Evolutionary conservation across 257 asterid species (phyloP), one percentile per base, ranked within the genome.

Genomic region (Jasminum sambac): DNA sequence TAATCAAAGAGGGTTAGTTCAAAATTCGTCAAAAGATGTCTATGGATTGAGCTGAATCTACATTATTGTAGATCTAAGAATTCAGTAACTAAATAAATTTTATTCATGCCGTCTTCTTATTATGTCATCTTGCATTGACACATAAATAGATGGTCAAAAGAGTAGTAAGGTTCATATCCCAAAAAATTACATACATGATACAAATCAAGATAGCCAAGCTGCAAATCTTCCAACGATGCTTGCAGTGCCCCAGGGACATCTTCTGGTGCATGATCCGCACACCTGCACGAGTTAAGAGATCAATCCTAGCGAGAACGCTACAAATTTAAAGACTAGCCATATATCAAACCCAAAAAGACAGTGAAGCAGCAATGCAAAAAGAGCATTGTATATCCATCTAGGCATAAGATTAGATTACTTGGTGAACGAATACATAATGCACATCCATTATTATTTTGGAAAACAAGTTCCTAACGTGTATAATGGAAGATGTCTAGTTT

Each of bases 161-260:
- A 46, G 17, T 17, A 36, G 61, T 8, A 64, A 52, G 38, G 57
- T 23, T 13, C 11, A 52, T 17, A 62, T 30, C 71, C 44, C 24
- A 8, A 50, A 14, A 75, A 50, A 48, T 13, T 37, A 70, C 93
- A 17, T 79, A 91, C 97, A 13, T 89, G 96, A 81, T 84, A 91
- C 76, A 89, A 63, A 74, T 91, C 96, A 74, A 91, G 67, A 64
- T 87, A 91, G 68, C 86, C 91, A 50, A 91, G 93, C 50, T 89
- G 91, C 85, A 89, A 77, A 8, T 91, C 95, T 74, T 85, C 68
- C 76, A 91, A 74, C 8, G 97, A 86, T 77, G 41, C 73, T 52
- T 76, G 77, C 24, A 91, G 69, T 48, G 95, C 92, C n/a, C 52
- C 74, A 2, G 90, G 85, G 55, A 89, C 96, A 43, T 91, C 96